Evolutionary conservation across 768 basidiomycete genomes (phyloP), one percentile per base, ranked within the genome.

Genomic region (Hericium alpestre): DNA sequence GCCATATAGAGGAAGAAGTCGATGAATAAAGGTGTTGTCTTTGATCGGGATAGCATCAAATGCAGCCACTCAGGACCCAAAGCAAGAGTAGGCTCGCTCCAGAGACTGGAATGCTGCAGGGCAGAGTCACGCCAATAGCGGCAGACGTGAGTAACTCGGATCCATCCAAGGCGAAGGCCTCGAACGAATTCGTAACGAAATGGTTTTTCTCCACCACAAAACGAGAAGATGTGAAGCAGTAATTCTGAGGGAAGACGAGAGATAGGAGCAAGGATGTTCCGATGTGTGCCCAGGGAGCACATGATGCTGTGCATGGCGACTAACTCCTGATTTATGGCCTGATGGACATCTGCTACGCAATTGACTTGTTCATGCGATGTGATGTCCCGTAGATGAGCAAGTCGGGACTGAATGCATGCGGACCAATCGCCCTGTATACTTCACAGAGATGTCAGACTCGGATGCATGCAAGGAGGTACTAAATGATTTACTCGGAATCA

Each of bases 71-170:
- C 5, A 3, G 12, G 6, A 13, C 46, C 39, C 2, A 22, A 1
- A 7, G 38, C 20, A 16, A 53, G 3, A 1, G 37, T 20, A 38
- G 59, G 39, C 5, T 40, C 46, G 41, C 50, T 40, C 60, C 60
- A 59, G 18, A 56, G 43, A 3, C 32, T 41, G 11, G 58, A 27
- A 3, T 61, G 49, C 10, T 40, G 54, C 23, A 61, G 37, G 20
- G 60, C 57, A 22, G 57, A 39, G 11, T 56, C 50, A 25, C 60
- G 58, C 60, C 60, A 61, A 38, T 53, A 38, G 12, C 32, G 58
- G 39, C 60, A 61, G 15, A 61, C 60, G 27, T 61, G 60, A 15
- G 60, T 61, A 18, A 38, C 51, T 9, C 0, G 16, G 13, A 58
- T 58, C 57, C 57, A 58, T 38, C 57, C 57, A 12, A 25, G 25